Conservation (phyloP, 345 rosid genomes). For the Pistacia vera region DNA sequence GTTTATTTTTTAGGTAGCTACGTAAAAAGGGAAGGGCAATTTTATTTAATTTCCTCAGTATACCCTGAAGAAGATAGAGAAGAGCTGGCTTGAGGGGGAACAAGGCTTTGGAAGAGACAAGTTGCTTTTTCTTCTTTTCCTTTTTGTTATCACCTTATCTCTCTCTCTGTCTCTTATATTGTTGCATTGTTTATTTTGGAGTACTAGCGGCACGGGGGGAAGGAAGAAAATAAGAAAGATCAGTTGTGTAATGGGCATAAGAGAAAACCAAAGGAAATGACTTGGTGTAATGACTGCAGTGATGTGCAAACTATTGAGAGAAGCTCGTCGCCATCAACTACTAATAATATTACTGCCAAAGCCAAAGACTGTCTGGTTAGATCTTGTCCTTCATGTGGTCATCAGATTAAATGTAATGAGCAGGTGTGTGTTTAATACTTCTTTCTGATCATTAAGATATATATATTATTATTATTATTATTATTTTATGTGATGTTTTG, state of each 20-base stretch:
- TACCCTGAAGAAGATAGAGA: slow-evolving; percentile 36
- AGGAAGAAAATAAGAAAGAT: slow-evolving; percentile 19
- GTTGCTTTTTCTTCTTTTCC: slow-evolving; percentile 35
- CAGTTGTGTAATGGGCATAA: slow-evolving; percentile 40
- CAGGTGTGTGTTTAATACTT: slow-evolving; percentile 38
- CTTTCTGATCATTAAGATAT: background rate
- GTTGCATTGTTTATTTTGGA: slow-evolving; percentile 38
- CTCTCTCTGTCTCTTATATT: slow-evolving; percentile 19
- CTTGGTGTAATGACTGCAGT: slow-evolving; percentile 90
- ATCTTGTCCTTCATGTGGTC: slow-evolving; percentile 94
- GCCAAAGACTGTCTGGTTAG: slow-evolving; percentile 37
- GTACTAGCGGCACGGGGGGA: slow-evolving; percentile 21
- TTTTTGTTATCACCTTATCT: slow-evolving; percentile 19
- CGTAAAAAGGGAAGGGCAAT: slow-evolving; percentile 41
- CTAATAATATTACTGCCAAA: slow-evolving; percentile 14
- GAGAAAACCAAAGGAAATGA: slow-evolving; percentile 48
- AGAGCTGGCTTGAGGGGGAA: slow-evolving; percentile 29
- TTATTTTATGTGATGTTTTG: too few relatives aligned
- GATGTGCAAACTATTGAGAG: slow-evolving; percentile 65
- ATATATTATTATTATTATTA: background rate
- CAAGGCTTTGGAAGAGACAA: slow-evolving; percentile 50
- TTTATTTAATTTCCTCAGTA: slow-evolving; percentile 47
- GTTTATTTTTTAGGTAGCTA: slow-evolving; percentile 30
- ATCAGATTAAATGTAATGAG: slow-evolving; percentile 71
- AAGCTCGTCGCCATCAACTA: slow-evolving; percentile 39